Evolutionary conservation across 805 yeast species (phyloP).

Genomic region (Scheffersomyces lignosus): DNA sequence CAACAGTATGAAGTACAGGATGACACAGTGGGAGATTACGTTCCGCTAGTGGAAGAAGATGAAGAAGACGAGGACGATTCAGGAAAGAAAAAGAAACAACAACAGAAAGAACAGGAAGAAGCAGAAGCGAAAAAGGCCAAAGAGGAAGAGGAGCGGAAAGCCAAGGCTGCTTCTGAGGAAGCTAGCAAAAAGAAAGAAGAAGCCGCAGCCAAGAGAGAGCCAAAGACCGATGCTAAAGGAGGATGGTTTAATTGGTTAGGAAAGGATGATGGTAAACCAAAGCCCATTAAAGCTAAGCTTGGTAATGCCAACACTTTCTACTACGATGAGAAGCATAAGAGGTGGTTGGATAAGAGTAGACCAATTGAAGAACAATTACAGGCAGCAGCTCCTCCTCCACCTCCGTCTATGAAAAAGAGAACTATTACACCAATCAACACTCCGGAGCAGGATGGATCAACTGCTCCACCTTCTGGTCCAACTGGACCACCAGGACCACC

Average conservation of each 20-base stretch:
- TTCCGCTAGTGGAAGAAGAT: slow-evolving; percentile 43
- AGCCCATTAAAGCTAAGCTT: slow-evolving; percentile 78
- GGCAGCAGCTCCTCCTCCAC: slow-evolving; percentile 66
- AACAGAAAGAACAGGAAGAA: slow-evolving; percentile 12
- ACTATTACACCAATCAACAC: slow-evolving; percentile 8
- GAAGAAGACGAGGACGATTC: slow-evolving; percentile 50
- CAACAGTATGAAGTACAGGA: slow-evolving; percentile 47
- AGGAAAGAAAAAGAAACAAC: slow-evolving; percentile 20
- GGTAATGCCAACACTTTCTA: slow-evolving; percentile 69
- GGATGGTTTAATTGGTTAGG: slow-evolving; percentile 58
- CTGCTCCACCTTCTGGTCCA: slow-evolving; percentile 11
- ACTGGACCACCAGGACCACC: slow-evolving; percentile 10
- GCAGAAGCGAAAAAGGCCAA: slow-evolving; percentile 18
- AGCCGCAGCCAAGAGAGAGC: slow-evolving; percentile 10
- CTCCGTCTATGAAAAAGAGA: slow-evolving; percentile 42
- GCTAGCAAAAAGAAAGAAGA: slow-evolving; percentile 31
- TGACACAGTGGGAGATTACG: slow-evolving; percentile 43
- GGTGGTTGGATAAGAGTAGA: slow-evolving; percentile 81
- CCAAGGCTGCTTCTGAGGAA: slow-evolving; percentile 11
- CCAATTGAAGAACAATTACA: slow-evolving; percentile 63
- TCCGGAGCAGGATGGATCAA: slow-evolving; percentile 4
- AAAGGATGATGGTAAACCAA: slow-evolving; percentile 62
- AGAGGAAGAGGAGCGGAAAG: slow-evolving; percentile 17
- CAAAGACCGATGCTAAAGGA: slow-evolving; percentile 7
- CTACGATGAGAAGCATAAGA: slow-evolving; percentile 78